Conservation (phyloP, 768 basidiomycete genomes). For the Phanerodontia chrysosporium region DNA sequence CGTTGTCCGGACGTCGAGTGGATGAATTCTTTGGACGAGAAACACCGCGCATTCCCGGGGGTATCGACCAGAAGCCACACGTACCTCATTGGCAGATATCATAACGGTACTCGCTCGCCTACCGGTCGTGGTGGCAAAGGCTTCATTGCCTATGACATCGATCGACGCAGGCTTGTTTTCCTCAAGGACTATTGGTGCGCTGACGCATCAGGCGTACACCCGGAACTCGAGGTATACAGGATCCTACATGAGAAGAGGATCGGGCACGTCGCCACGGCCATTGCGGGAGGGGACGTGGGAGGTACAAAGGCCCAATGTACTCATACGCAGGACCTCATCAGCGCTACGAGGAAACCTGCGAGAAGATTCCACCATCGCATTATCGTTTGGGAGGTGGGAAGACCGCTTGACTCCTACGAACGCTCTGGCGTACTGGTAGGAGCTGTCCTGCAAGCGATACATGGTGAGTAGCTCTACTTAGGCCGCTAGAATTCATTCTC, state of each 20-base stretch:
- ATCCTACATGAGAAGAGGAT: background rate
- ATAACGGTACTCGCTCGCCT: background rate
- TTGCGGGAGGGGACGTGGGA: conserved; percentile 1
- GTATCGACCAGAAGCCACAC: background rate
- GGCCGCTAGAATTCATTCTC: background rate
- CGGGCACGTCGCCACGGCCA: background rate
- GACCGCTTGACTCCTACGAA: background rate
- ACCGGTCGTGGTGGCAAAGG: background rate
- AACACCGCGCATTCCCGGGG: no score
- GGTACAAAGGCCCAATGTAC: background rate
- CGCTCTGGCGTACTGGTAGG: no score
- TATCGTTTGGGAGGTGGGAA: background rate
- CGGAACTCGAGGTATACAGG: background rate
- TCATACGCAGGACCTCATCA: background rate
- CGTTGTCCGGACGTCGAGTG: no score
- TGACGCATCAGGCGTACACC: background rate
- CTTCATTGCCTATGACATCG: background rate
- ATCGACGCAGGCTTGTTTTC: background rate
- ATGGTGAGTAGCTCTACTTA: background rate
- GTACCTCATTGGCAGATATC: background rate
- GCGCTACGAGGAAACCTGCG: background rate
- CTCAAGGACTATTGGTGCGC: conserved; percentile 4
- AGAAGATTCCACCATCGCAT: background rate
- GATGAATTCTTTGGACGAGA: no score
- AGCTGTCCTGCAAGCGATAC: background rate